phyloP scores from a whole-genome alignment of 2,329 filamentous ascomycete species.

The Colletotrichum sp. region DNA sequence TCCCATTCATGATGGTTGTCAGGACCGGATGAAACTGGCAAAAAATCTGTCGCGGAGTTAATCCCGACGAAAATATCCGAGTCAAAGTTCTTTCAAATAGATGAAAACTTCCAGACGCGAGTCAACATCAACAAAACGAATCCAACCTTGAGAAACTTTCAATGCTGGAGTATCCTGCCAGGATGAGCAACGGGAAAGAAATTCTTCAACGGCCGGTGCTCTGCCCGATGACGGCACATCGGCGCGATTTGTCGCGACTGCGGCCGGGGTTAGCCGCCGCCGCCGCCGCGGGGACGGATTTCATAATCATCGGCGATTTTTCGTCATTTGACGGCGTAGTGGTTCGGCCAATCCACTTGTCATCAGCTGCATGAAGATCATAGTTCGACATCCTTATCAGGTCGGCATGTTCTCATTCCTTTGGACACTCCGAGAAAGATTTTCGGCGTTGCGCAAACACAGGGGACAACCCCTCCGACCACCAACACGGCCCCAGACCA shows the following conservation, averaged over 20 bases:
- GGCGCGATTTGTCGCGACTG: conserved; percentile 9
- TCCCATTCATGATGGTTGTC: conserved; percentile 11
- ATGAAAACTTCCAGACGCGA: not conserved
- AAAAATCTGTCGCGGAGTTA: not conserved
- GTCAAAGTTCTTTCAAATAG: not conserved
- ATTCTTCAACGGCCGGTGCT: not conserved
- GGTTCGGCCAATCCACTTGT: not conserved
- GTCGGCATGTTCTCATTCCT: not conserved
- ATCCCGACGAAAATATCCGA: not conserved
- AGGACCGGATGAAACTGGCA: not conserved
- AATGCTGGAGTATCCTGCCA: not conserved
- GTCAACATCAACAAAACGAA: not conserved
- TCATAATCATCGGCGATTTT: not conserved
- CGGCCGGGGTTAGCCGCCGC: not conserved
- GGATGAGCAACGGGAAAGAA: not conserved
- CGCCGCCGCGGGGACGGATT: conserved; percentile 1
- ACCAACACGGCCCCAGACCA: not conserved
- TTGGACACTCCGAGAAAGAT: not conserved
- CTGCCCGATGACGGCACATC: conserved; percentile 11
- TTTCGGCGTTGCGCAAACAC: not conserved
- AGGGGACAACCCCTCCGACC: not conserved
- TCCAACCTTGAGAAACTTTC: not conserved
- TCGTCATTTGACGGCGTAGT: not conserved
- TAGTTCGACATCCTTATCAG: not conserved
- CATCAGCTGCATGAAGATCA: not conserved